phyloP scores from a whole-genome alignment of 1,284 basidiomycete genomes.

The Wallemia hederae region DNA sequence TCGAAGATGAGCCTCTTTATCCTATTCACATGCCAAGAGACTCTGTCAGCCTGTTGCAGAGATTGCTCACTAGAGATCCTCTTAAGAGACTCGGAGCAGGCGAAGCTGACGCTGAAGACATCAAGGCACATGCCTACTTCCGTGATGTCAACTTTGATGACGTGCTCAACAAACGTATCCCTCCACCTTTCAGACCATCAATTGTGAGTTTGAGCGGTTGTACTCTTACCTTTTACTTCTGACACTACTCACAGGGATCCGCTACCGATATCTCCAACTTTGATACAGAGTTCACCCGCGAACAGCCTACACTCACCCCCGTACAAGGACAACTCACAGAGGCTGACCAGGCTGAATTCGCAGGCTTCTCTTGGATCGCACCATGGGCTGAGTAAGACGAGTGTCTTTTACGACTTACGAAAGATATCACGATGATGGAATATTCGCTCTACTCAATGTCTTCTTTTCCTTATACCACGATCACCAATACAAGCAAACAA shows the following conservation, averaged over 20 bases:
- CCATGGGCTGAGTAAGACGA: neutral
- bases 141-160: constrained; percentile 92
- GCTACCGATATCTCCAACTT: constrained; percentile 40
- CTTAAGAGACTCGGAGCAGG: constrained; percentile 70
- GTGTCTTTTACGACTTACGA: neutral
- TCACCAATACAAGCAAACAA: no score
- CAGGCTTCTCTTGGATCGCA: constrained; percentile 52
- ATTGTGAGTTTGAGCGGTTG: constrained; percentile 31
- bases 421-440: neutral
- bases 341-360: constrained; percentile 80
- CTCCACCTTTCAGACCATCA: constrained; percentile 86
- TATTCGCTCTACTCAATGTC: neutral
- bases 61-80: constrained; percentile 86
- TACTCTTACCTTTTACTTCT: constrained; percentile 1
- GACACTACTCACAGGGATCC: constrained; percentile 10
- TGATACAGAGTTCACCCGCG: constrained; percentile 85
- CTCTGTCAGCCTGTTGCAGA: constrained; percentile 80
- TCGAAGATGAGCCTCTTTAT: constrained; percentile 94
- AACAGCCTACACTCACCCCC: constrained; percentile 89
- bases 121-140: constrained; percentile 95
- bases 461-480: no score
- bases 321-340: constrained; percentile 82
- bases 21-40: constrained; percentile 99
- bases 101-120: constrained; percentile 78
- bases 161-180: constrained; percentile 79